Evolutionary conservation across 148 eudicot species (phyloP), one percentile per base, ranked within the genome.

Genomic region (Pouteria glomerata): DNA sequence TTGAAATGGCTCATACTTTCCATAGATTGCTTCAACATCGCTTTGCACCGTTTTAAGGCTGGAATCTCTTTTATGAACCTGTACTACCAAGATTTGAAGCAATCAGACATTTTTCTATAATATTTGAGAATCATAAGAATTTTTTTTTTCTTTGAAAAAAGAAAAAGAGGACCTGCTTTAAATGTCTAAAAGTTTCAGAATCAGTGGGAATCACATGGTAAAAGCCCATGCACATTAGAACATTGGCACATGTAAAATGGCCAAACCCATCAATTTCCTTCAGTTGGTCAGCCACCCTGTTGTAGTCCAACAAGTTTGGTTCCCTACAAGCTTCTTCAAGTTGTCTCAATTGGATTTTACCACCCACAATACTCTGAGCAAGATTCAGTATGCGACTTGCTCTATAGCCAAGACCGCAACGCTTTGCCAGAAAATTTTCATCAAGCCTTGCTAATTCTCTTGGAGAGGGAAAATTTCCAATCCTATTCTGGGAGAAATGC

Each of bases 211-310:
- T 63, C 19, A 84, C 87, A 72, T 89, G 87, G 81, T 89, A 91
- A 69, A 81, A 87, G 21, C 97, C 97, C 90, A 87, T 78, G 83
- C 97, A 91, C 89, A 91, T 85, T 2, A 91, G 90, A 48, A 89
- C 95, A 80, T 91, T 91, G 68, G 84, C 87, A 60, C 90, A 81
- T 14, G 95, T 89, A 73, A 76, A 91, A 4, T 95, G 92, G 45
- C 97, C 97, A 72, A 87, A 91, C 2, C 97, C 97, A 35, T 89
- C 26, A 30, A 91, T 84, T 74, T 73, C 77, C 77, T 77, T 84
- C 78, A 91, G 79, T 81, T 81, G 86, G 76, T 84, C 90, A 75
- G 76, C 79, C 34, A 85, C 50, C 64, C 85, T 70, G 71, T 57
- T 72, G 77, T 82, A 91, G 34, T 81, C 77, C 26, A 79, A 76